These are phyloP conservation scores for Termitomyces sp. DNA, from an alignment of 768 basidiomycete species.

Conservation along the genomic window DNA sequence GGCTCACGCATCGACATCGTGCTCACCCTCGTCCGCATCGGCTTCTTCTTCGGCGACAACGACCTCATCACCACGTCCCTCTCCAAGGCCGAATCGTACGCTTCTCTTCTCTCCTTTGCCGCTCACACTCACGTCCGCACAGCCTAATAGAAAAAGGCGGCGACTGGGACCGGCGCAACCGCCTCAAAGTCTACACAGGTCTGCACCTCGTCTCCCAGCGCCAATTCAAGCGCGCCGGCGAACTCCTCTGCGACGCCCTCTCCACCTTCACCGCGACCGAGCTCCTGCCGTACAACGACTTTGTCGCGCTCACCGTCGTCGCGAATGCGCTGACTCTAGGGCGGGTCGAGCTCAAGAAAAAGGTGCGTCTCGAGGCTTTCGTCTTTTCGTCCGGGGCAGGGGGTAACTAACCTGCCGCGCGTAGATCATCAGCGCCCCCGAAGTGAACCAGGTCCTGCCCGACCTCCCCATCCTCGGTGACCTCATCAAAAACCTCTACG, in stretches of 20 bases:
- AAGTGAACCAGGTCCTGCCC: constrained; percentile 82
- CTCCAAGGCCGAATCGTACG: constrained; percentile 77
- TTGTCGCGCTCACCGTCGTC: constrained; percentile 82
- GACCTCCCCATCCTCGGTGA: constrained; percentile 81
- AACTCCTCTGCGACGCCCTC: constrained; percentile 85
- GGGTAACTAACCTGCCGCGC: background rate
- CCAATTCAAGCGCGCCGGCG: constrained; percentile 86
- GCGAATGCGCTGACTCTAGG: constrained; percentile 72
- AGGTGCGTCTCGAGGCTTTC: constrained; percentile 44
- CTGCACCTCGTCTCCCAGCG: constrained; percentile 83
- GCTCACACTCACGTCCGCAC: background rate
- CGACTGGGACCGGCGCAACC: constrained; percentile 96
- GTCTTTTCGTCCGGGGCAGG: background rate
- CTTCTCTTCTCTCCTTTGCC: constrained; percentile 9
- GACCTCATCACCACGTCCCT: constrained; percentile 68
- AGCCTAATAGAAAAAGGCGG: constrained; percentile 93
- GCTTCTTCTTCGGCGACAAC: constrained; percentile 85
- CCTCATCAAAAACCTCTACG: constrained; percentile 83
- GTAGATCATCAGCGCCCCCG: constrained; percentile 81
- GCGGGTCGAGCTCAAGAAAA: constrained; percentile 88
- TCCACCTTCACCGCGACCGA: constrained; percentile 95
- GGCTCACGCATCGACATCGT: constrained; percentile 93
- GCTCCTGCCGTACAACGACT: constrained; percentile 83
- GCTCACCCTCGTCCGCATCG: constrained; percentile 83
- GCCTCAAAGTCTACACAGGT: constrained; percentile 93